phyloP scores from a whole-genome alignment of 371 early-diverging fungal species.

The Paraphysoderma sedebokerense region DNA sequence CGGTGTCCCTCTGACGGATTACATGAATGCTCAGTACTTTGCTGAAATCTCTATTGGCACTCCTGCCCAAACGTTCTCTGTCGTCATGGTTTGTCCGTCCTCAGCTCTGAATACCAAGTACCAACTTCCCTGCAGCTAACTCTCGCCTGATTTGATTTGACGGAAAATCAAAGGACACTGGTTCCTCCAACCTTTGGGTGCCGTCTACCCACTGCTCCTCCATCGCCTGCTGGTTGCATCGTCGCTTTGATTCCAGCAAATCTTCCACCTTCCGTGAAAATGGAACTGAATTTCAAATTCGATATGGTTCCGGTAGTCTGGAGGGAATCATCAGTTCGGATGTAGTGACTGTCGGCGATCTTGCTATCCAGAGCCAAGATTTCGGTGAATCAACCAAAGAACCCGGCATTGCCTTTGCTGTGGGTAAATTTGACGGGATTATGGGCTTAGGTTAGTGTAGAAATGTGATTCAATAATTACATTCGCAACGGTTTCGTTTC shows the following conservation, averaged over 20 bases:
- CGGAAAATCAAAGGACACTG: too few relatives aligned
- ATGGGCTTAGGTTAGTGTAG: slow-evolving; percentile 69
- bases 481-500: background rate
- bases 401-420: slow-evolving; percentile 70
- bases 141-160: too few relatives aligned
- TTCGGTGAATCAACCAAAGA: slow-evolving; percentile 88
- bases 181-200: slow-evolving; percentile 90
- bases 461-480: background rate
- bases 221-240: slow-evolving; percentile 85
- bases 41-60: slow-evolving; percentile 70
- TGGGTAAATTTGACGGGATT: slow-evolving; percentile 87
- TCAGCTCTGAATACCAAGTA: too few relatives aligned
- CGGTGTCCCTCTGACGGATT: slow-evolving; percentile 78
- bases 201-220: slow-evolving; percentile 84
- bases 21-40: slow-evolving; percentile 76
- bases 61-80: slow-evolving; percentile 73
- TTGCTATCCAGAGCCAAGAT: slow-evolving; percentile 38
- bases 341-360: slow-evolving; percentile 48
- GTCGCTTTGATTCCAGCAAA: slow-evolving; percentile 53
- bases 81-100: too few relatives aligned
- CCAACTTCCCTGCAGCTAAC: too few relatives aligned
- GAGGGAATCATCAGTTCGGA: slow-evolving; percentile 82
- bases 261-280: slow-evolving; percentile 55
- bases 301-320: slow-evolving; percentile 78
- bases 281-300: slow-evolving; percentile 79